These are phyloP conservation scores for Leccinum subgranulosum DNA, from an alignment of 768 basidiomycete species.

Conservation along the genomic window DNA sequence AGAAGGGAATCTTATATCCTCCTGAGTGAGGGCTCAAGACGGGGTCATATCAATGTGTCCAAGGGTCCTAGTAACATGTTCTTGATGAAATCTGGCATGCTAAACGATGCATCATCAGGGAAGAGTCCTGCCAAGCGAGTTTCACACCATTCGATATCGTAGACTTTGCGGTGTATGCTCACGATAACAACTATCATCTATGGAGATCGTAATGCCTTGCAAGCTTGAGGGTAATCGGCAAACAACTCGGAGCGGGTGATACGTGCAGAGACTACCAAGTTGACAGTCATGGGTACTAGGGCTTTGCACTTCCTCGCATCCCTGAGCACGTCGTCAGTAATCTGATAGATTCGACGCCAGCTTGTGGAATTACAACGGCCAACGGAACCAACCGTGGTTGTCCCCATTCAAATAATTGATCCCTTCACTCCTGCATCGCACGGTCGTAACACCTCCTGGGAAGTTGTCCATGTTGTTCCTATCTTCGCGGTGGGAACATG, in stretches of 20 bases:
- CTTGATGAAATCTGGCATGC: not conserved
- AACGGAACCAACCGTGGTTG: not conserved
- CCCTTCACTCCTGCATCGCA: not conserved
- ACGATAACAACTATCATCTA: not conserved
- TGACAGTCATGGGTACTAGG: not conserved
- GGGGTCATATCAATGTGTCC: not conserved
- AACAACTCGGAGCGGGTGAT: not conserved
- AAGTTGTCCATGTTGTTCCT: conserved; percentile 1
- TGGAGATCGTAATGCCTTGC: not conserved
- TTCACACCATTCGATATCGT: not conserved
- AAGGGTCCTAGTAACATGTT: not conserved
- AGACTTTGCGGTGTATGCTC: not conserved
- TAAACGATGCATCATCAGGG: not conserved
- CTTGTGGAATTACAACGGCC: not conserved
- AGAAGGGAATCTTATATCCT: not conserved
- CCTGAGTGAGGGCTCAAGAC: not conserved
- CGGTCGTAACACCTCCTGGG: not conserved
- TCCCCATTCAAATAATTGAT: not conserved
- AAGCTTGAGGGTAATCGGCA: not conserved
- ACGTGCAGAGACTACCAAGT: not conserved
- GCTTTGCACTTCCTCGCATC: not conserved
- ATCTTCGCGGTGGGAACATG: conserved; percentile 1
- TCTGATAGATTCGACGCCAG: not conserved
- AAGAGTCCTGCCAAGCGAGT: not conserved
- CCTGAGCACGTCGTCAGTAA: not conserved